Evolutionary conservation across 1,139 yeast genomes (phyloP).

Genomic region (Pichia sp.): DNA sequence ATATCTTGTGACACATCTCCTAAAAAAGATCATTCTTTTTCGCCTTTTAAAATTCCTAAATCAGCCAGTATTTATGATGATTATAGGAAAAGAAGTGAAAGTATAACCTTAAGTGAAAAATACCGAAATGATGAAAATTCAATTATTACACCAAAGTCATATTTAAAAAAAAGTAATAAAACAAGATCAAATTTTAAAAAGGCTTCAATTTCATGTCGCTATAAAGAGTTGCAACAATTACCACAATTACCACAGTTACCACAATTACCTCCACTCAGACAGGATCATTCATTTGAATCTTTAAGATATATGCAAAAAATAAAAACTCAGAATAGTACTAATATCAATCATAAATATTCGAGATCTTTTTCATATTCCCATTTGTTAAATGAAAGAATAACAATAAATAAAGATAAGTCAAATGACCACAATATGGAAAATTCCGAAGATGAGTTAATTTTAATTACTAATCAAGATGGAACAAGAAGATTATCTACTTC

Average conservation of each 20-base stretch:
- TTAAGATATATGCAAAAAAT: constrained; percentile 3
- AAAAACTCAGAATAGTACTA: not conserved
- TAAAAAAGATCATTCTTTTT: not conserved
- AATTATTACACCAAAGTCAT: not conserved
- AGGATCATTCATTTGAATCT: constrained; percentile 13
- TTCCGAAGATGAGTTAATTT: not conserved
- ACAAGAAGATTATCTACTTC: not conserved
- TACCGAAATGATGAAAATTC: constrained; percentile 2
- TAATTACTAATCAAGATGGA: not conserved
- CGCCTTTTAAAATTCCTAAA: not conserved
- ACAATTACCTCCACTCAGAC: not conserved
- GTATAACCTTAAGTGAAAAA: constrained; percentile 8
- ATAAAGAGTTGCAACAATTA: not conserved
- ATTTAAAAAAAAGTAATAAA: not conserved
- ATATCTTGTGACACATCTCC: constrained; percentile 8
- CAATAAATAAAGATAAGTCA: not conserved
- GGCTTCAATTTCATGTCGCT: not conserved
- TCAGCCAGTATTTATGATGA: not conserved
- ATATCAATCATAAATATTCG: not conserved
- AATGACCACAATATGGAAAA: not conserved
- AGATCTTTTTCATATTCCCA: constrained; percentile 8
- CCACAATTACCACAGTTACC: not conserved
- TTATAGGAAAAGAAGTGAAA: constrained; percentile 6
- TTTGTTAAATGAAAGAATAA: not conserved
- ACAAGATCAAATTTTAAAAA: not conserved